Conservation (phyloP, 2,329 filamentous ascomycete genomes). For the Cladosporium cucumerinum region DNA sequence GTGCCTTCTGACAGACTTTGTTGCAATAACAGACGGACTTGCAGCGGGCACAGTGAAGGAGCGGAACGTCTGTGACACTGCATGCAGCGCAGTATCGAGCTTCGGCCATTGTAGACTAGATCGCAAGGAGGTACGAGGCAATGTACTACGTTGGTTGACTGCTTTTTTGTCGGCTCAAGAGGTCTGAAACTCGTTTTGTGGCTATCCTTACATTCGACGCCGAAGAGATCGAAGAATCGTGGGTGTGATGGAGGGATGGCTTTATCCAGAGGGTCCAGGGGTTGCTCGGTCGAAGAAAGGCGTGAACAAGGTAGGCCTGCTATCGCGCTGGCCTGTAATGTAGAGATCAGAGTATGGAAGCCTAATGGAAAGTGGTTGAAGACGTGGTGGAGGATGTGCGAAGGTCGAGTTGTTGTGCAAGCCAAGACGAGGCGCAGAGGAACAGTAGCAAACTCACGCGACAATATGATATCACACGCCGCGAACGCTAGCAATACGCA, state of each 20-base stretch:
- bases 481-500: not conserved
- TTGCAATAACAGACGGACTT: constrained; percentile 33
- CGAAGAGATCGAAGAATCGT: not conserved
- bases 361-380: not conserved
- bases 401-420: not conserved
- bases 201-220: not conserved
- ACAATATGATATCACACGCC: not conserved
- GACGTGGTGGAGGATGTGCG: not conserved
- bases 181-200: not conserved
- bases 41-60: constrained; percentile 34
- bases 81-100: not conserved
- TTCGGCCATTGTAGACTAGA: not conserved
- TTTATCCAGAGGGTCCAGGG: too few species aligned
- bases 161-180: not conserved
- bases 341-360: not conserved
- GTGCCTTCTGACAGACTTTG: constrained; percentile 34
- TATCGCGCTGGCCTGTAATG: not conserved
- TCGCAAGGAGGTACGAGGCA: not conserved
- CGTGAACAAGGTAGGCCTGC: not conserved
- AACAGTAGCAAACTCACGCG: not conserved
- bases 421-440: not conserved
- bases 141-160: not conserved
- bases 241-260: not conserved
- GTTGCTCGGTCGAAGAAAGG: not conserved
- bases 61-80: not conserved